Percentiles rank a stretch among this genome's conserved stretches.
phyloP scores from a whole-genome alignment of 306 rosid genomes.

The Rosa rugosa region DNA sequence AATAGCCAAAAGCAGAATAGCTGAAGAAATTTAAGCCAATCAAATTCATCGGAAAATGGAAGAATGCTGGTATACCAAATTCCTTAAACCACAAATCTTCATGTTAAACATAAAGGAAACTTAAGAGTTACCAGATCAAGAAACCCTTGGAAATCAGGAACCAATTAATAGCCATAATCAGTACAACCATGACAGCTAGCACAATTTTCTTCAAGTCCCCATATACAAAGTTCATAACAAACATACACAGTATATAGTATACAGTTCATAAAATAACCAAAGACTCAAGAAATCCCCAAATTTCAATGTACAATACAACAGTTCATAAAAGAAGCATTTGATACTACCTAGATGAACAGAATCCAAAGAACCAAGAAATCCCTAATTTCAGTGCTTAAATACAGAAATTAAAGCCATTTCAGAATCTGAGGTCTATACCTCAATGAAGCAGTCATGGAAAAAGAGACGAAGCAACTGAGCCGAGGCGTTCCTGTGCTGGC shows the following conservation, averaged over 20 bases:
- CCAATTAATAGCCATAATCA: too few species aligned
- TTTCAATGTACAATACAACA: background rate
- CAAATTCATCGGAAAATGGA: too few species aligned
- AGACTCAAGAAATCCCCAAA: background rate
- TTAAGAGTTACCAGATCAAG: too few species aligned
- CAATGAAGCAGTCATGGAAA: constrained; percentile 89
- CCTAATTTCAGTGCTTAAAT: background rate
- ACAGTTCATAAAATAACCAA: background rate
- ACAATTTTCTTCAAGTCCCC: background rate
- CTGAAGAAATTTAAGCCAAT: too few species aligned
- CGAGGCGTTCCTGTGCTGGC: constrained; percentile 44
- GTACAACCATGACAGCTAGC: too few species aligned
- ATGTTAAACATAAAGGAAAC: too few species aligned
- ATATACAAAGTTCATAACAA: background rate
- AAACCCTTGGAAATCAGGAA: too few species aligned
- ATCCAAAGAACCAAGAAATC: background rate
- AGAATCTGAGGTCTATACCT: constrained; percentile 34
- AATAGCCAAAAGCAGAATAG: background rate
- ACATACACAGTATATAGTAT: background rate
- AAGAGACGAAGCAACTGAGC: constrained; percentile 80
- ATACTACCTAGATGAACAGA: background rate
- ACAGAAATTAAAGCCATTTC: background rate
- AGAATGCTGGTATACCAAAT: too few species aligned
- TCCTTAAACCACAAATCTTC: too few species aligned
- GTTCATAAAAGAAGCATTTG: too few species aligned